Evolutionary conservation across 202 grass and related monocot species (phyloP), one percentile per base, ranked within the genome.

Genomic region (Digitaria exilis): DNA sequence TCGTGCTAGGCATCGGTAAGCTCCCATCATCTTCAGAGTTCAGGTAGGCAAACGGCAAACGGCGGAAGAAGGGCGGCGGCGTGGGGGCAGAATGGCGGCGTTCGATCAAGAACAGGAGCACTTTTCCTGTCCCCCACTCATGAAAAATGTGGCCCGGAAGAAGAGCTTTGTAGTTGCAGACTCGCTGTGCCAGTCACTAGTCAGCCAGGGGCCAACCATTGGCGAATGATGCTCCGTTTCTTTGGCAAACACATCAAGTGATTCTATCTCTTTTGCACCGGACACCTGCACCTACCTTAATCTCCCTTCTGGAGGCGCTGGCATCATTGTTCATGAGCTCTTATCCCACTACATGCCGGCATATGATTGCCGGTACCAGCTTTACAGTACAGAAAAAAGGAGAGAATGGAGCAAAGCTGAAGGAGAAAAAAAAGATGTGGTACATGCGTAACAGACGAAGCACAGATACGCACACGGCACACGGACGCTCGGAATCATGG

Each of bases 281-380:
- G n/a, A n/a, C 57, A 71, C 68, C 68, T 71, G 16, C 45, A 28
- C 8, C 46, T 26, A 37, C 45, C 12, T 65, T 51, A 52, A 79
- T 17, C 34, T 14, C 30, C 24, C 15, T 63, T 21, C 30, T 63
- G 29, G 21, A 64, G 80, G 43, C 80, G 22, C 29, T 5, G 9
- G 0, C 18, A 50, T 82, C 43, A 73, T 71, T 73, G 69, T 50
- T 82, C 69, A 29, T 82, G 30, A 82, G 55, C 56, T 73, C 28
- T 62, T 39, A 51, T 73, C n/a, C 68, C 80, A 82, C 80, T 74
- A 63, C 45, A 61, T 83, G 70, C 46, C 25, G 80, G 44, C 70
- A 1, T 73, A 83, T 75, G 70, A 83, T 83, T 42, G 32, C 80
- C 6, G 37, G 45, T 17, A 30, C n/a, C 69, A 11, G 42, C 69